Conservation (phyloP, 1,284 basidiomycete genomes). For the Boletellus deceptivus region DNA sequence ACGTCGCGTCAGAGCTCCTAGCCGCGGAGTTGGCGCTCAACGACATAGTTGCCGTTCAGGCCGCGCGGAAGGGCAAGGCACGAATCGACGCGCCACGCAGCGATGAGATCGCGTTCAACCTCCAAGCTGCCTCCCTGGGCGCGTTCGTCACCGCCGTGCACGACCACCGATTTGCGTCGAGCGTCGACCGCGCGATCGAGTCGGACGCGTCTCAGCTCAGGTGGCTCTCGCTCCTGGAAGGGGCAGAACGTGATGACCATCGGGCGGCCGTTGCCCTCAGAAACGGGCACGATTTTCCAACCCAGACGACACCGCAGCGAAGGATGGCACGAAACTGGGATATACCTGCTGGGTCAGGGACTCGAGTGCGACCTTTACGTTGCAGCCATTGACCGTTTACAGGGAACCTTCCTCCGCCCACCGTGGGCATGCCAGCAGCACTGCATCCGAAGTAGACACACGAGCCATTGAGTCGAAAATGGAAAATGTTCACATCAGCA, state of each 20-base stretch:
- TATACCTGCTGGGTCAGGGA: slow-evolving; percentile 7
- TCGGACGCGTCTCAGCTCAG: slow-evolving; percentile 10
- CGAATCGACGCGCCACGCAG: slow-evolving; percentile 29
- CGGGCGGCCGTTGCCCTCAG: slow-evolving; percentile 18
- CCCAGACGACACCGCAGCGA: slow-evolving; percentile 27
- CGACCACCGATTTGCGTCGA: slow-evolving; percentile 40
- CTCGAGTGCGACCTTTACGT: background rate
- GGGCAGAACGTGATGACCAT: slow-evolving; percentile 24
- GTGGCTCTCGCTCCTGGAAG: slow-evolving; percentile 6
- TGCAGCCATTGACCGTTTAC: slow-evolving; percentile 7
- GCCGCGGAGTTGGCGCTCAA: slow-evolving; percentile 31
- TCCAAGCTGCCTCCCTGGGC: slow-evolving; percentile 42
- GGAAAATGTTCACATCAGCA: slow-evolving; percentile 5
- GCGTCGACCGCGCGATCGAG: slow-evolving; percentile 33
- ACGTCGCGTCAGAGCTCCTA: slow-evolving; percentile 23
- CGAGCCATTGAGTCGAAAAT: background rate
- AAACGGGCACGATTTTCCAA: slow-evolving; percentile 16
- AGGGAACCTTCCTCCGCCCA: background rate
- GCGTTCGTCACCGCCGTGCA: slow-evolving; percentile 32
- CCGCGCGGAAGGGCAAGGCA: slow-evolving; percentile 40
- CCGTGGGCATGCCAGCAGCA: background rate
- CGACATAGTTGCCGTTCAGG: slow-evolving; percentile 40
- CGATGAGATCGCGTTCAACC: slow-evolving; percentile 48
- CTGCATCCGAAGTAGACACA: background rate
- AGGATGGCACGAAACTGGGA: slow-evolving; percentile 6